Evolutionary conservation across 805 yeast genomes (phyloP).

Genomic region (Suhomyces tanzawaensis): DNA sequence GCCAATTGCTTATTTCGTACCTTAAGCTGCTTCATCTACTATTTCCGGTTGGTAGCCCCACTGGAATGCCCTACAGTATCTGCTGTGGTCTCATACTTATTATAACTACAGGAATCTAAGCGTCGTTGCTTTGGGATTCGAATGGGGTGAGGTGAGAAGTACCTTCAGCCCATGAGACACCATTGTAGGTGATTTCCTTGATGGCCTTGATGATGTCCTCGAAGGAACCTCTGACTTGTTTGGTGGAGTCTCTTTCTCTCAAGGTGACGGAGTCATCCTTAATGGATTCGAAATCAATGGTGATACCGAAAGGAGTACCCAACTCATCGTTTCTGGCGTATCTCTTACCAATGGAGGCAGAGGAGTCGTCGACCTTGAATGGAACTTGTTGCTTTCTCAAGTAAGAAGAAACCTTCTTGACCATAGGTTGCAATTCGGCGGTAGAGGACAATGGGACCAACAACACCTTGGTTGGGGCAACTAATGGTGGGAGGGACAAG

Average conservation of each 20-base stretch:
- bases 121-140: conserved; percentile 58
- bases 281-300: conserved; percentile 91
- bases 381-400: conserved; percentile 84
- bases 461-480: conserved; percentile 96
- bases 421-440: conserved; percentile 72
- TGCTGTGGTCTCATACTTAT: too few species aligned
- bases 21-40: too few species aligned
- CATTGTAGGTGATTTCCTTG: conserved; percentile 69
- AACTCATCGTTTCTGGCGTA: conserved; percentile 97
- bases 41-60: too few species aligned
- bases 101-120: too few species aligned
- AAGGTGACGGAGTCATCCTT: conserved; percentile 86
- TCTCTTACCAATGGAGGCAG: conserved; percentile 97
- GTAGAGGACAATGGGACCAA: conserved; percentile 91
- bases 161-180: conserved; percentile 82
- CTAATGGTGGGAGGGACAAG: conserved; percentile 87
- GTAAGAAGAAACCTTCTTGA: conserved; percentile 62
- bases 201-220: conserved; percentile 71
- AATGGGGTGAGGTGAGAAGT: conserved; percentile 70
- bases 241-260: conserved; percentile 96
- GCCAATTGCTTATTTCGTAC: too few species aligned
- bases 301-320: conserved; percentile 98
- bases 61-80: too few species aligned
- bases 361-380: conserved; percentile 94
- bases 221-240: conserved; percentile 90